A percentile compares a stretch with the other conserved stretches of the same genome.
These are phyloP conservation scores for Teunomyces cretensis DNA, from an alignment of 805 yeast species.

Conservation along the genomic window DNA sequence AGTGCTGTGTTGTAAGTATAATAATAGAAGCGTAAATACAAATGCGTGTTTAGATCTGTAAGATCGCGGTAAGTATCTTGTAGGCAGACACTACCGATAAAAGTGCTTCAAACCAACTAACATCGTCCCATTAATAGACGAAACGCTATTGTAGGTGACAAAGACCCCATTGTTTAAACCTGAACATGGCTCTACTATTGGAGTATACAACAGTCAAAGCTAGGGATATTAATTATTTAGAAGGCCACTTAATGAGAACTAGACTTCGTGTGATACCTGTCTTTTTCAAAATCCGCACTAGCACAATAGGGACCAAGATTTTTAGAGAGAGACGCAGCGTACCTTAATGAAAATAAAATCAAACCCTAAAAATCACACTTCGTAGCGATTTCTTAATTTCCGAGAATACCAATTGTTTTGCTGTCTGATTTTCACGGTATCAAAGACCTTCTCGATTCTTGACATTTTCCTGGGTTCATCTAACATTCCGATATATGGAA, in stretches of 20 bases:
- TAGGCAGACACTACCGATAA: background rate
- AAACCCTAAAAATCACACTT: background rate
- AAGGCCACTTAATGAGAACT: too few relatives aligned
- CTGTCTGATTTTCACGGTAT: background rate
- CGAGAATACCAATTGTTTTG: constrained; percentile 4
- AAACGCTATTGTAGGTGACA: background rate
- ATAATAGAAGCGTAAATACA: background rate
- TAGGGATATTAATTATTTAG: too few relatives aligned
- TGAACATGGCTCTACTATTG: too few relatives aligned
- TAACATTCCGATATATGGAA: background rate
- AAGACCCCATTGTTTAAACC: too few relatives aligned
- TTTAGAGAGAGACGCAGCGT: too few relatives aligned
- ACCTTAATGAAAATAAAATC: too few relatives aligned
- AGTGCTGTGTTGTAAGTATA: too few relatives aligned
- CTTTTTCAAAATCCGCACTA: too few relatives aligned
- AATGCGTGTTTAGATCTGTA: background rate
- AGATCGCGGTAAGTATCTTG: background rate
- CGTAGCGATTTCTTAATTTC: background rate
- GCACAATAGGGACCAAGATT: too few relatives aligned
- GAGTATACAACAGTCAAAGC: too few relatives aligned
- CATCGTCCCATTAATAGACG: background rate
- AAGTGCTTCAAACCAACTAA: background rate
- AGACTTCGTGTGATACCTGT: too few relatives aligned
- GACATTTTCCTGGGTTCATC: background rate
- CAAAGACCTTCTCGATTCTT: background rate